Base-by-base conservation (phyloP, 1,139 yeast genomes). In the Kodamaea fungicola region DNA sequence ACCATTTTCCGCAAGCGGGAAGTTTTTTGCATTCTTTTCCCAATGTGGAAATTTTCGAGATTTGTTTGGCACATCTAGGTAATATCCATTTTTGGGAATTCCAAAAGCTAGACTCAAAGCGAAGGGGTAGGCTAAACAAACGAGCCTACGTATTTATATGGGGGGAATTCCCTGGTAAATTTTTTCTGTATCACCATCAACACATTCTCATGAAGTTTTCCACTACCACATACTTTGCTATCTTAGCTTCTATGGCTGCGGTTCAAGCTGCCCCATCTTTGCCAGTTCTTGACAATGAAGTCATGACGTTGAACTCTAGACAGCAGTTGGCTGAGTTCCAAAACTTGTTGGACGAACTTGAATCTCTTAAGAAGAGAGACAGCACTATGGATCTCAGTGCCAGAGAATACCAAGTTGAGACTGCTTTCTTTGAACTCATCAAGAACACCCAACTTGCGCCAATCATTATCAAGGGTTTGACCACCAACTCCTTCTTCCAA, bases 391-490 rank as follows among this genome's bases (percentile, higher is more conserved):
- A 46, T 9, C 28, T 52, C n/a, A 32, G 46, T 28, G 49, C 52
- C 40, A 45, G 52, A 42, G 51, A 67, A 41, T 61, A 62, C 44
- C 52, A 57, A 41, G 61, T 70, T 44, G 74, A 69, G 32, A 70
- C 76, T 38, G 59, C 63, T 40, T 69, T 69, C 9, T 67, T 70
- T 46, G 45, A 63, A 10, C 65, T 70, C 32, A 55, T 70, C 34
- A 59, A 67, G 42, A 60, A 66, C 42, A 59, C 74, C 32, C 54
- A 64, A 32, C 55, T 67, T 42, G 68, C 73, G 9, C 72, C 73
- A 33, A 50, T 49, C 27, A 58, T 69, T 36, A 51, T 70, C 38
- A 55, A 65, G 37, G 66, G 57, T 44, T 56, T 68, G 34, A 70
- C 67, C 25, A 57, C 66, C 24, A 54, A 57, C 43, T 40, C 52